phyloP scores from a whole-genome alignment of 75 land plant genomes.

The Adiantum capillusveneris region DNA sequence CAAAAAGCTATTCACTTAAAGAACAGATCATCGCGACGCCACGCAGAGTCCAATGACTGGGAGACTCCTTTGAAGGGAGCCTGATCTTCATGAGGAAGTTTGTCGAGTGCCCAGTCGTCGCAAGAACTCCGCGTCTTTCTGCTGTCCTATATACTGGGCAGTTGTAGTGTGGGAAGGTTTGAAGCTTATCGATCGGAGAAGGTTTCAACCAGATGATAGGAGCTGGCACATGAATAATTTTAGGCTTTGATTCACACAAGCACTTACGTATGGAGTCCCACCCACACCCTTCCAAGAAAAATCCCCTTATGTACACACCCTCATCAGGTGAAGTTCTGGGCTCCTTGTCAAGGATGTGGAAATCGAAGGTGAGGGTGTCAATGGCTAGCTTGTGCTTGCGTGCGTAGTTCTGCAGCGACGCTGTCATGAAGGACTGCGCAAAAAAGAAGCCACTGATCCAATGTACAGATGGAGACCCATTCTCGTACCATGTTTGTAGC shows the following conservation, averaged over 20 bases:
- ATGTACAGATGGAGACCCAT: conserved; percentile 22
- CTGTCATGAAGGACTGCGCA: conserved; percentile 40
- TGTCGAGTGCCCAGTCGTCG: conserved; percentile 37
- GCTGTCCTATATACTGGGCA: conserved; percentile 35
- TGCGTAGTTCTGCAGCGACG: conserved; percentile 35
- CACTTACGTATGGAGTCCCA: conserved; percentile 26
- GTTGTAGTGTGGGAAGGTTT: conserved; percentile 13
- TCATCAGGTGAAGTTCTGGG: conserved; percentile 19
- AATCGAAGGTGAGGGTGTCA: conserved; percentile 30
- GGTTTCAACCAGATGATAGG: conserved; percentile 33
- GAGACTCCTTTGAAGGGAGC: conserved; percentile 23
- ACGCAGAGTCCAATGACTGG: conserved; percentile 26
- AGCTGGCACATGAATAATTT: conserved; percentile 28
- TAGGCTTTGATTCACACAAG: conserved; percentile 33
- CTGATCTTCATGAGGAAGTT: conserved; percentile 29
- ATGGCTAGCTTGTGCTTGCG: conserved; percentile 25
- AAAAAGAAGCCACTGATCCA: conserved; percentile 46
- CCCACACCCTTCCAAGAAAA: conserved; percentile 32
- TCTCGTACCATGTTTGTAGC: conserved; percentile 26
- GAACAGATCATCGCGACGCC: conserved; percentile 39
- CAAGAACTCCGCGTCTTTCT: conserved; percentile 32
- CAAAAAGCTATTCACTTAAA: conserved; percentile 13
- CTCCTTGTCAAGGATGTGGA: conserved; percentile 24
- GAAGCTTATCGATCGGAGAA: conserved; percentile 11
- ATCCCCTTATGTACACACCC: conserved; percentile 34